These are phyloP conservation scores for Aspergillus nomiae DNA, from an alignment of 2,329 filamentous ascomycete species.

Conservation along the genomic window DNA sequence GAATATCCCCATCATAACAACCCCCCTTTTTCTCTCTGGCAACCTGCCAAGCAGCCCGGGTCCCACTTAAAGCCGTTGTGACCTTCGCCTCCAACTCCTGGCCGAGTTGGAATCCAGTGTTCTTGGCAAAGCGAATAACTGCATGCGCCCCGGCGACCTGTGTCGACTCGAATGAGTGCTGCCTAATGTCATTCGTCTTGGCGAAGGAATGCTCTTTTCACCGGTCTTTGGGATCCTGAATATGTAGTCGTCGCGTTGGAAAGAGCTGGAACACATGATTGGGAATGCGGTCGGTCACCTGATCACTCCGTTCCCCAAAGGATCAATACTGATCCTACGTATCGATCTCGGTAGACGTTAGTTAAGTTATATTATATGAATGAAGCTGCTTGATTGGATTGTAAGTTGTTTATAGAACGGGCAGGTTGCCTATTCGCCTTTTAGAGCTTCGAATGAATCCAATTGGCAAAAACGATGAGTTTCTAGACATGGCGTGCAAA, in stretches of 20 bases:
- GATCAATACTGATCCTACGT: too few species aligned
- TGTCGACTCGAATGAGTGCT: background rate
- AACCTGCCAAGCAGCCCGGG: background rate
- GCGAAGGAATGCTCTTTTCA: background rate
- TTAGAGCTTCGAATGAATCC: too few species aligned
- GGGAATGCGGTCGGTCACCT: background rate
- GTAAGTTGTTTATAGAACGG: too few species aligned
- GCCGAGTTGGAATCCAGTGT: background rate
- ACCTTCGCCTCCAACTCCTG: background rate
- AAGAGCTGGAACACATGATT: background rate
- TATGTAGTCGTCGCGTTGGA: background rate
- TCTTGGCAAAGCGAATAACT: conserved; percentile 1
- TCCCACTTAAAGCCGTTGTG: conserved; percentile 3
- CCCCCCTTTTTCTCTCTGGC: background rate
- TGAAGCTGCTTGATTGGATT: background rate
- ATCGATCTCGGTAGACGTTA: background rate
- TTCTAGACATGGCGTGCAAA: too few species aligned
- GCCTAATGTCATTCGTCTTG: background rate
- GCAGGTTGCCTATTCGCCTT: too few species aligned
- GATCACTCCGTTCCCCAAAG: background rate
- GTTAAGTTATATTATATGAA: background rate
- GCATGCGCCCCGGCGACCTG: background rate
- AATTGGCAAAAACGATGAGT: too few species aligned
- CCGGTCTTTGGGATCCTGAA: background rate
- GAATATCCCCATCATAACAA: background rate